Percentiles rank a stretch among this genome's conserved stretches.
Conservation (phyloP, 2,329 filamentous ascomycete genomes). For the Aureobasidium subglaciale region DNA sequence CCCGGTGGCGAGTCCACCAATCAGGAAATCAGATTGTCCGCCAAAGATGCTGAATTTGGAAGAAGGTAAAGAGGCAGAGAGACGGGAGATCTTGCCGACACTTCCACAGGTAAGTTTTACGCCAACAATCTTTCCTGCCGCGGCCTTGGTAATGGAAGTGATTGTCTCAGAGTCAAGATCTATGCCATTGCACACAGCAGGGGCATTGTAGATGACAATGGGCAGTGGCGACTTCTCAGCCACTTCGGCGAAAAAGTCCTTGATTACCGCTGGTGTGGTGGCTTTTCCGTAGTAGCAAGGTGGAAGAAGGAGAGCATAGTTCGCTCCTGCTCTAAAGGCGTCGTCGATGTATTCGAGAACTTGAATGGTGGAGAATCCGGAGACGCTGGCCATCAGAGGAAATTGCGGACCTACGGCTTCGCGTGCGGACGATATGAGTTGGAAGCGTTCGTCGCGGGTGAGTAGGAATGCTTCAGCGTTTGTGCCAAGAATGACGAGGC, state of each 20-base stretch:
- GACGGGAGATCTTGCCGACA: constrained; percentile 53
- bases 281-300: constrained; percentile 40
- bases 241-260: constrained; percentile 40
- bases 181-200: constrained; percentile 59
- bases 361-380: constrained; percentile 37
- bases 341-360: constrained; percentile 37
- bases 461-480: constrained; percentile 43
- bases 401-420: constrained; percentile 35
- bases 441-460: constrained; percentile 36
- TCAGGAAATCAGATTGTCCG: constrained; percentile 61
- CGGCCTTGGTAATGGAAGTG: constrained; percentile 46
- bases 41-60: constrained; percentile 57
- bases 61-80: constrained; percentile 46
- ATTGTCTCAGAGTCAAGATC: constrained; percentile 57
- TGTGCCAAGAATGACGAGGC: constrained; percentile 41
- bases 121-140: constrained; percentile 52
- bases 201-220: constrained; percentile 65
- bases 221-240: constrained; percentile 56
- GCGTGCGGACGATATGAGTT: constrained; percentile 30
- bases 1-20: constrained; percentile 43
- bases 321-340: constrained; percentile 33
- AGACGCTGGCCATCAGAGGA: constrained; percentile 38
- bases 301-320: constrained; percentile 38
- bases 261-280: constrained; percentile 35
- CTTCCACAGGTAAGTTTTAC: constrained; percentile 60